These are phyloP conservation scores for Neurospora sp. DNA, from an alignment of 495 filamentous ascomycete genomes.

Conservation along the genomic window DNA sequence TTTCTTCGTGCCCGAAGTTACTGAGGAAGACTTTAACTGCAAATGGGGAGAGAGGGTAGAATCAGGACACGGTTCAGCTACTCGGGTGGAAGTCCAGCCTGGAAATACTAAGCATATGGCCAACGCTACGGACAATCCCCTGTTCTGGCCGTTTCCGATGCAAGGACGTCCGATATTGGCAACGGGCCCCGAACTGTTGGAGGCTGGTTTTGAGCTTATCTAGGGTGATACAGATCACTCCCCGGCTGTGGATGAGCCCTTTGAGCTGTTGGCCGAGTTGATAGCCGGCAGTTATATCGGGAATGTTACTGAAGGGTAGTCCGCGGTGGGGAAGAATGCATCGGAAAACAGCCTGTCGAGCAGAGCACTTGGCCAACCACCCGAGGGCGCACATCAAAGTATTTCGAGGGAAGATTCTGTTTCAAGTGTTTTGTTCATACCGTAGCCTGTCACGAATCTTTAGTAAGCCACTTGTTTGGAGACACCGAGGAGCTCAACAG, in stretches of 20 bases:
- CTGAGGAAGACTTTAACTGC: conserved; percentile 30
- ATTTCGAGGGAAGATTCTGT: not conserved
- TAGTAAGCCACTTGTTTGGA: not conserved
- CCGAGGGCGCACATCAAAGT: not conserved
- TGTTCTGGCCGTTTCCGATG: conserved; percentile 48
- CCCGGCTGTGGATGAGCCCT: not conserved
- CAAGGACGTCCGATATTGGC: conserved; percentile 43
- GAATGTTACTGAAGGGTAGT: not conserved
- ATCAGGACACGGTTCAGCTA: conserved; percentile 2
- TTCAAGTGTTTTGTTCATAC: not conserved
- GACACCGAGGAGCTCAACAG: not conserved
- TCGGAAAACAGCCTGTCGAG: not conserved
- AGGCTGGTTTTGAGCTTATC: conserved; percentile 37
- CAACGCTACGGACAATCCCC: conserved; percentile 29
- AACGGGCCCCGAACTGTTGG: conserved; percentile 30
- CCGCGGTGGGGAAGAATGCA: not conserved
- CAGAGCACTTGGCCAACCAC: not conserved
- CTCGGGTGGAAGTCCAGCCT: not conserved
- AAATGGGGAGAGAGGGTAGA: conserved; percentile 15
- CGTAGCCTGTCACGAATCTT: not conserved
- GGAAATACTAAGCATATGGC: conserved; percentile 5
- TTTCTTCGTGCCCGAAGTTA: conserved; percentile 40
- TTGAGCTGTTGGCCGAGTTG: not conserved
- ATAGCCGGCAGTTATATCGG: not conserved
- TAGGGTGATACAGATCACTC: not conserved